Evolutionary conservation across 140 eudicot genomes (phyloP), one percentile per base, ranked within the genome.

Genomic region (Bidens hawaiensis): DNA sequence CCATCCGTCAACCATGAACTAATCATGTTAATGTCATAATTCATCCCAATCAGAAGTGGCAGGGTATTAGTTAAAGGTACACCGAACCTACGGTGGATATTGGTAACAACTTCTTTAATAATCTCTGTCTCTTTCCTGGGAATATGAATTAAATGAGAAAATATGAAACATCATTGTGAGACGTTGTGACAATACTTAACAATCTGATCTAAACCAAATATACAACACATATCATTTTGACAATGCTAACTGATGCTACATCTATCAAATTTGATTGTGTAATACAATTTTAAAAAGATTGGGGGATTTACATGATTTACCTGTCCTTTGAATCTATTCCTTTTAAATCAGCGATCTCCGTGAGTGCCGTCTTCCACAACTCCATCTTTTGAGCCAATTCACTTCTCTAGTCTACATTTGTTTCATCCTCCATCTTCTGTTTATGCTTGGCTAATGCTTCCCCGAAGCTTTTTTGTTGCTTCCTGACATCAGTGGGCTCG

Each of bases 1-100:
- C 17, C 49, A 56, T 46, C 62, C 55, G 45, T 60, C 28, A 72
- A 33, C 78, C 78, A 72, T 6, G 62, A 43, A 5, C 33, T 18
- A 7, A 72, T 25, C 7, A 42, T 7, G 28, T 63, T 28, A 15
- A 43, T 54, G 1, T 60, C 41, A 50, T n/a, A 12, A 2, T 55
- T 19, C 54, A 45, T 41, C 24, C 78, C 78, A 26, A 64, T 1
- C 4, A 54, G 78, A 12, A 19, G 36, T 45, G 62, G 68, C 5
- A 47, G 28, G 5, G 15, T 53, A 43, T 13, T 10, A 10, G 13
- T n/a, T 22, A 64, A 16, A 58, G 28, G 18, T 40, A 4, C 27
- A 26, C 65, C 52, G 25, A 72, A 27, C 15, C 54, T 54, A 14
- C 23, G 51, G 17, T 28, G 53, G 51, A 64, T 64, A 1, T 40